Base-by-base conservation (phyloP, 192 early-diverging fungal species). In the Coemansia sp. region DNA sequence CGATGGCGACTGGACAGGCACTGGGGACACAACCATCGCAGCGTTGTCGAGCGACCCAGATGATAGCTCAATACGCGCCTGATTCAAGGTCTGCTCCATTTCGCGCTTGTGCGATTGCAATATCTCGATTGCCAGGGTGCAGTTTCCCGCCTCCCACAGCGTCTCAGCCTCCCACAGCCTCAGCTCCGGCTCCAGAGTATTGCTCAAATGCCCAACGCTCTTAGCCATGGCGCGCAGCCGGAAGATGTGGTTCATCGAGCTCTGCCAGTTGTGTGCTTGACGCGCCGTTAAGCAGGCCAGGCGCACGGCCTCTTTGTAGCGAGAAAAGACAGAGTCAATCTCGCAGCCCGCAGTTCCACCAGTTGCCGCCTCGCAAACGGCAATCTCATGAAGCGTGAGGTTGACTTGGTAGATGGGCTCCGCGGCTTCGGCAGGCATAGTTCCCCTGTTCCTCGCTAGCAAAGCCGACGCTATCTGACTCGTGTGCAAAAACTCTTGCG, bases 101-200 rank as follows among this genome's bases (percentile, higher is more conserved):
- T 68, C 66, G 51, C 34, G 11, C 59, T 75, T 74, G 51, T 82
- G 80, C 47, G 70, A 70, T 60, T 71, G 71, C 43, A 84, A 33
- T 7, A 84, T 64, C 68, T 84, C 82, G 15, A 79, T 67, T 3
- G 82, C 82, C 52, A 84, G 62, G 2, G 54, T 61, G 40, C 60
- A 59, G 49, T 64, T 76, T 8, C 82, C 82, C 3, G 82, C 63
- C 8, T 84, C 82, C 82, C 82, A 84, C 47, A 84, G 70, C 10
- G 74, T 79, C 64, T 84, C 77, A 5, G 82, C 77, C 74, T 79
- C 77, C 82, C 82, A 84, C 71, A 84, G 77, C 60, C 63, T 70
- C 49, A 82, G 69, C 67, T 78, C 76, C 0, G 71, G 65, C 54
- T 70, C 77, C 18, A 79, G 46, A 6, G 62, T 36, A 16, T 43